These are phyloP conservation scores for Trametes maxima DNA, from an alignment of 768 basidiomycete genomes.

Conservation along the genomic window DNA sequence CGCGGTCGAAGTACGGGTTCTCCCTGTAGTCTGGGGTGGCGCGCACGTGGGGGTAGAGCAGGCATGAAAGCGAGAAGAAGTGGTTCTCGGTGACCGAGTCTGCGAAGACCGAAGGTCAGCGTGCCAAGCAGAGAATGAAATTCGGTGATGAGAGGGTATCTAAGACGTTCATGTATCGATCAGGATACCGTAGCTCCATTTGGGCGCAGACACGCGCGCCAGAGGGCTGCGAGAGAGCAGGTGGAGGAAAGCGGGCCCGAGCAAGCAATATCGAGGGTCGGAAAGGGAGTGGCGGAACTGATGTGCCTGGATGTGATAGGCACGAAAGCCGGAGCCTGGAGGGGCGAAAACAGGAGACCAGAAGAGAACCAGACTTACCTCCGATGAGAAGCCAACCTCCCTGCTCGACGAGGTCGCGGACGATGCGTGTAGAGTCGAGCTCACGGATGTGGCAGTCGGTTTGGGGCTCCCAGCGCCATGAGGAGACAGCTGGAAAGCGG, in stretches of 20 bases:
- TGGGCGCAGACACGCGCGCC: too few species aligned
- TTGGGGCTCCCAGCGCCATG: conserved; percentile 57
- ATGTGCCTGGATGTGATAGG: neutral
- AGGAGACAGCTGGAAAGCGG: conserved; percentile 54
- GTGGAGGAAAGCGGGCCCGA: neutral
- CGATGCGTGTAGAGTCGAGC: conserved; percentile 45
- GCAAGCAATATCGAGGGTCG: neutral
- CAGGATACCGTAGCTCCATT: too few species aligned
- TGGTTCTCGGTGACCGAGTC: conserved; percentile 75
- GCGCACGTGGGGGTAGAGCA: conserved; percentile 65
- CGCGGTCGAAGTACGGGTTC: conserved; percentile 59
- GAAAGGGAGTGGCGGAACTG: neutral
- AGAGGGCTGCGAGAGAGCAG: neutral
- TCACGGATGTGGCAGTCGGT: conserved; percentile 45
- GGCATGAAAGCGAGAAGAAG: conserved; percentile 72
- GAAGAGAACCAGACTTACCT: conserved; percentile 41
- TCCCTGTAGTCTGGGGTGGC: conserved; percentile 64
- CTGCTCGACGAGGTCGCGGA: conserved; percentile 62
- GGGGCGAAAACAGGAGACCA: neutral
- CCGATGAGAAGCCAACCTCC: conserved; percentile 73
- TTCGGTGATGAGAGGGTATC: neutral
- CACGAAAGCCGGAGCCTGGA: neutral
- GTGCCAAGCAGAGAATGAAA: neutral
- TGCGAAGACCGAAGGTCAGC: conserved; percentile 25
- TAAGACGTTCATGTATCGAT: too few species aligned